Evolutionary conservation across 257 asterid genomes (phyloP), one percentile per base, ranked within the genome.

Genomic region (Solanum megistacrolobum): DNA sequence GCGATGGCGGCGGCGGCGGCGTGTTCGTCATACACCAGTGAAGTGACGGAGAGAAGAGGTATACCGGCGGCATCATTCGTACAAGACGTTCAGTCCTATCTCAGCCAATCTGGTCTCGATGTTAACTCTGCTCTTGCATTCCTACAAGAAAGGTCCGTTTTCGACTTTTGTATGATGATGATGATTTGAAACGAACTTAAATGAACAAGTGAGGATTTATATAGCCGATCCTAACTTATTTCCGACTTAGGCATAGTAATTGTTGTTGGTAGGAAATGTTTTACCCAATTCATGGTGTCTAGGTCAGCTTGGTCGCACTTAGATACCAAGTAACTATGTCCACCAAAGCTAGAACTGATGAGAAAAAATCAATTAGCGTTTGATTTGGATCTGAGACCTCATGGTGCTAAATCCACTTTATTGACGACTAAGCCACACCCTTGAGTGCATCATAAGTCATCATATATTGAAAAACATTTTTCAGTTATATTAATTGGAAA

Each of bases 31-130:
- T 69, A 69, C 76, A 69, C 76, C 6, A 32, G 84, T 68, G 86
- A 88, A 81, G 87, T 88, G 58, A 52, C 94, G 84, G 98, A 95
- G 95, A 93, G 98, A 72, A 92, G 98, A 88, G 99, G 98, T 21
- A 94, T 97, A 68, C 98, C 98, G 86, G 96, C 99, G 66, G 98
- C 98, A 87, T 88, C 94, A 86, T 97, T 97, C 81, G 99, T 97
- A 13, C 97, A 96, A 88, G 99, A 97, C 87, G 98, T 97, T 34
- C 98, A 96, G 87, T 91, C 94, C 6, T 97, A 96, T 92, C 94
- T 97, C 27, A 88, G 93, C 60, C 94, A 96, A 86, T 92, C 95
- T 31, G 96, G 92, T 83, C 96, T 95, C 78, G 98, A 95, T 72
- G 98, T 91, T 86, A 96, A 92, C 91, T 93, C 98, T 21, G 94